A percentile compares a stretch with the other conserved stretches of the same genome.
phyloP scores from a whole-genome alignment of 2,329 filamentous ascomycete genomes.

The Neofusicoccum kwambonambiense region DNA sequence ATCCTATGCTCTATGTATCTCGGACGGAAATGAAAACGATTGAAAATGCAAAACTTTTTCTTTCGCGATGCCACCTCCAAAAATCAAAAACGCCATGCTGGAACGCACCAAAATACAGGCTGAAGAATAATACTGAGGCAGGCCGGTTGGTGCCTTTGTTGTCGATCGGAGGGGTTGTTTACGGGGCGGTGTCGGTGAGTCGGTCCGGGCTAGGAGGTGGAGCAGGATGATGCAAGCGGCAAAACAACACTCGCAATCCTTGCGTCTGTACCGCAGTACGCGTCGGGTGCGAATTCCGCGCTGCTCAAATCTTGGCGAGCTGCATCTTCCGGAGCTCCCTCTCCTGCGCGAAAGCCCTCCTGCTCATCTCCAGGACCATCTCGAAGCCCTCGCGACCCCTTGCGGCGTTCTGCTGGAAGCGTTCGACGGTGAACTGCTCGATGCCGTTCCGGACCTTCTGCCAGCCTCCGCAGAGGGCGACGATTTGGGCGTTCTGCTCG shows the following conservation, averaged over 20 bases:
- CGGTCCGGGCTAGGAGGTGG: not conserved
- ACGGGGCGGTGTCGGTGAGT: not conserved
- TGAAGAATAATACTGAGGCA: not conserved
- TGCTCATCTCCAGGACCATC: conserved; percentile 87
- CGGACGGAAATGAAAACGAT: not conserved
- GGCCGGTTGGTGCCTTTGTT: not conserved
- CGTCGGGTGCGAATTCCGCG: not conserved
- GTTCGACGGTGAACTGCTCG: conserved; percentile 83
- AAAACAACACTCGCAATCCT: not conserved
- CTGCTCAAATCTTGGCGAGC: conserved; percentile 31
- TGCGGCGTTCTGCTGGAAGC: conserved; percentile 87
- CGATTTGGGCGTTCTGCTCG: conserved; percentile 86
- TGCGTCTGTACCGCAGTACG: not conserved
- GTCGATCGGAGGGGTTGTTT: not conserved
- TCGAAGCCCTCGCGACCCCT: conserved; percentile 95
- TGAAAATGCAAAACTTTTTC: conserved; percentile 8
- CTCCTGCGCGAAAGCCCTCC: conserved; percentile 88
- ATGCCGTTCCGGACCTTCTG: conserved; percentile 95
- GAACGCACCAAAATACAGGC: not conserved
- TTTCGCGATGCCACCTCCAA: not conserved
- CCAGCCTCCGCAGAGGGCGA: conserved; percentile 93
- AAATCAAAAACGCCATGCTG: conserved; percentile 12
- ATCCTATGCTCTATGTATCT: conserved; percentile 6
- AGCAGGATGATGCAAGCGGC: conserved; percentile 6
- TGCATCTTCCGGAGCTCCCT: conserved; percentile 56